These are phyloP conservation scores for Thelonectria blattea DNA, from an alignment of 2,329 filamentous ascomycete species.

Conservation along the genomic window DNA sequence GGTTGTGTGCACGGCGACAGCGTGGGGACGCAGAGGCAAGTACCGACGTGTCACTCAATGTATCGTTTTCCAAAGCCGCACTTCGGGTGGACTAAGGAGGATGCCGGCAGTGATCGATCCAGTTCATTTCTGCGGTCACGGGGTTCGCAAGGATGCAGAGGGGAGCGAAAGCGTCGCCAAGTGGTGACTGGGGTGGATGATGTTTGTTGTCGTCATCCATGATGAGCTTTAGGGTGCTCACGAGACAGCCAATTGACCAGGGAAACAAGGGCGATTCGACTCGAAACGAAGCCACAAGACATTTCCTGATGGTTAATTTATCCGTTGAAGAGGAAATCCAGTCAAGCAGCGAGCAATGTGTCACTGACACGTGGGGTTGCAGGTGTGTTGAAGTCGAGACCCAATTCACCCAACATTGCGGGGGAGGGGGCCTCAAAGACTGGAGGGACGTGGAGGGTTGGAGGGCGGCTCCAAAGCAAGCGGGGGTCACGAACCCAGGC, in stretches of 20 bases:
- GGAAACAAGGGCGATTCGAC: not conserved
- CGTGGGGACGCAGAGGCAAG: slow-evolving; percentile 1
- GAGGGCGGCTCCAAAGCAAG: slow-evolving; percentile 2
- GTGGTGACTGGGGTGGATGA: slow-evolving; percentile 1
- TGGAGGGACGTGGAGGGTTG: slow-evolving; percentile 4
- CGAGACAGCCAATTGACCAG: not conserved
- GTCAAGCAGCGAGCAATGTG: not conserved
- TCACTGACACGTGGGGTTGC: slow-evolving; percentile 16
- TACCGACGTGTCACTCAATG: slow-evolving; percentile 11
- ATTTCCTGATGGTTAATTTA: not conserved
- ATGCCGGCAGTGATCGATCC: slow-evolving; percentile 6
- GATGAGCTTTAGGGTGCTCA: not conserved
- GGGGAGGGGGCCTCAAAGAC: slow-evolving; percentile 12
- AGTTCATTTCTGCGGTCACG: slow-evolving; percentile 3
- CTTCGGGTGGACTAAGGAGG: slow-evolving; percentile 7
- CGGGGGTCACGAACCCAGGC: slow-evolving; percentile 6
- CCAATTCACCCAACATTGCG: slow-evolving; percentile 16
- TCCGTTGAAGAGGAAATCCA: slow-evolving; percentile 4
- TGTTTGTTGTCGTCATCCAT: slow-evolving; percentile 15
- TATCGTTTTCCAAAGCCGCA: slow-evolving; percentile 2
- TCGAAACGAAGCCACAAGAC: not conserved
- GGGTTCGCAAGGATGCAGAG: not conserved
- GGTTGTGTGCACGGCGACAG: slow-evolving; percentile 3
- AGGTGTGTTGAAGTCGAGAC: not conserved
- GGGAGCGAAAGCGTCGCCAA: not conserved